Conservation (phyloP, 1,284 basidiomycete genomes). For the Sanghuangporus sanghuang region DNA sequence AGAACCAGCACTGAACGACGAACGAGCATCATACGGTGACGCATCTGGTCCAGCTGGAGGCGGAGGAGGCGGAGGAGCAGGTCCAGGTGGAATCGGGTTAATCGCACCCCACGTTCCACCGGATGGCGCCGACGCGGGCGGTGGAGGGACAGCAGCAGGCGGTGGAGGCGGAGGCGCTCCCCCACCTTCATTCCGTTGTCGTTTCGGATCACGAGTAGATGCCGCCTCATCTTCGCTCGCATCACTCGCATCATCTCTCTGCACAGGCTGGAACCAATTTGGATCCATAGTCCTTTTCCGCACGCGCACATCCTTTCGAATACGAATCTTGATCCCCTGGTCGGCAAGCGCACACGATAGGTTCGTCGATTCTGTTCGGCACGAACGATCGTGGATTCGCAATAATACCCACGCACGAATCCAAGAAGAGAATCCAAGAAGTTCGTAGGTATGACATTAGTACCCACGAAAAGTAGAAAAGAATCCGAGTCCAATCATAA, state of each 20-base stretch:
- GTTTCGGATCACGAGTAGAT: conserved; percentile 11
- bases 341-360: conserved; percentile 85
- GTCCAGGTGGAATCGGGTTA: conserved; percentile 21
- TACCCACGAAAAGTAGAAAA: background rate
- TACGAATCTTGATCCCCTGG: conserved; percentile 91
- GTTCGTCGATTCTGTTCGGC: conserved; percentile 69
- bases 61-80: conserved; percentile 28
- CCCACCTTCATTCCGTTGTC: conserved; percentile 5
- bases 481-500: conserved; percentile 11
- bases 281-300: conserved; percentile 44
- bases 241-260: conserved; percentile 13
- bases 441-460: too few relatives aligned
- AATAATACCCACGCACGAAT: background rate
- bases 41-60: conserved; percentile 14
- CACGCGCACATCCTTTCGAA: conserved; percentile 82
- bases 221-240: conserved; percentile 12
- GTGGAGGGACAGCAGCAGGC: background rate
- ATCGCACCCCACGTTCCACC: conserved; percentile 10
- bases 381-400: background rate
- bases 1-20: background rate
- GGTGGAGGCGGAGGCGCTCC: conserved; percentile 13
- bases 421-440: background rate
- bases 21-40: background rate
- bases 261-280: conserved; percentile 21
- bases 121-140: background rate